Evolutionary conservation across 139 green algal species (phyloP).

Genomic region (Chlorella sp.): DNA sequence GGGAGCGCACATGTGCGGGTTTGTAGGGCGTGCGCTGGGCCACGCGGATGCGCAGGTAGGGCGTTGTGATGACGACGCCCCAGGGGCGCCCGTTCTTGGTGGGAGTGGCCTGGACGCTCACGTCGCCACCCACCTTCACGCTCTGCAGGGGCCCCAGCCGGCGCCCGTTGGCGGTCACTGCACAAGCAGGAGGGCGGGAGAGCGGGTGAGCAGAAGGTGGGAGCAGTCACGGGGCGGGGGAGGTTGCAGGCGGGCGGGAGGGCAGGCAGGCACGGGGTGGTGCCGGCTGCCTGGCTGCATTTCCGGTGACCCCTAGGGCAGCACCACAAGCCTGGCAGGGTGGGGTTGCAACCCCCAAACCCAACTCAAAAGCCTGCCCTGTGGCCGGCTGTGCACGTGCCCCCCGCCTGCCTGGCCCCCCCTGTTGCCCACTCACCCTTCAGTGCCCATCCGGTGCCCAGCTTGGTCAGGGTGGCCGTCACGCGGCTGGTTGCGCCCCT

Average conservation of each 20-base stretch:
- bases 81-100: neutral
- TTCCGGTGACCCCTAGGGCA: neutral
- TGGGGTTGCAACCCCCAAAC: neutral
- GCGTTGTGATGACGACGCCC: neutral
- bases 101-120: neutral
- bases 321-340: neutral
- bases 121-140: neutral
- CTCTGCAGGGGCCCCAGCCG: neutral
- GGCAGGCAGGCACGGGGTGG: neutral
- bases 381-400: neutral
- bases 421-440: conserved; percentile 3
- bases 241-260: neutral
- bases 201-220: neutral
- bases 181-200: neutral
- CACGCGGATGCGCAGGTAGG: conserved; percentile 7
- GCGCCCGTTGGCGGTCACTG: neutral
- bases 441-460: neutral
- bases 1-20: neutral
- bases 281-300: neutral
- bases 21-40: conserved; percentile 8
- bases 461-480: neutral
- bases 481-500: neutral
- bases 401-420: neutral
- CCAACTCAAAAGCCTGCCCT: neutral
- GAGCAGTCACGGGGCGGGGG: neutral